phyloP scores from a whole-genome alignment of 2,329 filamentous ascomycete genomes.

The Plectosphaerella cucumerina region DNA sequence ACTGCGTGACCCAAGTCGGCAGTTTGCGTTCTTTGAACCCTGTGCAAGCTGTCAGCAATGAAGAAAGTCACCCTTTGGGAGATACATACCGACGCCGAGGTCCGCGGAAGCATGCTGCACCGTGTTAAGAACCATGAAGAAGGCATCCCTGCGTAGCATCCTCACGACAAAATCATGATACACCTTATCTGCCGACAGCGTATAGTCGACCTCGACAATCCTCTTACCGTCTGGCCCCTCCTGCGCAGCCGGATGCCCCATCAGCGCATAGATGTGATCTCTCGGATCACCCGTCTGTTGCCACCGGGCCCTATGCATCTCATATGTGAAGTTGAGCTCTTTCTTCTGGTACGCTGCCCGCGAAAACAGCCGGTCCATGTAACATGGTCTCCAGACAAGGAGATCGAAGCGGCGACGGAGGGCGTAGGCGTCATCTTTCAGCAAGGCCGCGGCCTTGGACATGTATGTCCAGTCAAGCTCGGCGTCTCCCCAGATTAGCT shows the following conservation, averaged over 20 bases:
- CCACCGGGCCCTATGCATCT: background rate
- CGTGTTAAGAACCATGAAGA: no score
- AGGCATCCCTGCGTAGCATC: no score
- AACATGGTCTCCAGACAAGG: background rate
- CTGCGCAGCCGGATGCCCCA: no score
- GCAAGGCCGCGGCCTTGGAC: background rate
- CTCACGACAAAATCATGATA: no score
- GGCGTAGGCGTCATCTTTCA: background rate
- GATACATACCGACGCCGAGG: no score
- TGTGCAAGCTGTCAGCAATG: background rate
- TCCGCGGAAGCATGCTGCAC: no score
- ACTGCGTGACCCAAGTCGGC: background rate
- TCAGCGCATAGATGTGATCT: background rate
- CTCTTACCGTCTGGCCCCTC: no score
- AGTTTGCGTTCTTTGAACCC: background rate
- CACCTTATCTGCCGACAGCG: no score
- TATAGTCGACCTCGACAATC: no score
- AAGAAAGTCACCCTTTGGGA: no score
- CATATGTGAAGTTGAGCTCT: background rate
- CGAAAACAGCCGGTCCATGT: background rate
- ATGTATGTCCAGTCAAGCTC: background rate
- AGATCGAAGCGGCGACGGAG: background rate
- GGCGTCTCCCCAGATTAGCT: background rate
- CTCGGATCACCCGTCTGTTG: background rate
- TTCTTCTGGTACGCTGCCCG: background rate